Evolutionary conservation across 2,329 filamentous ascomycete species (phyloP).

Genomic region (Monilinia polystroma): DNA sequence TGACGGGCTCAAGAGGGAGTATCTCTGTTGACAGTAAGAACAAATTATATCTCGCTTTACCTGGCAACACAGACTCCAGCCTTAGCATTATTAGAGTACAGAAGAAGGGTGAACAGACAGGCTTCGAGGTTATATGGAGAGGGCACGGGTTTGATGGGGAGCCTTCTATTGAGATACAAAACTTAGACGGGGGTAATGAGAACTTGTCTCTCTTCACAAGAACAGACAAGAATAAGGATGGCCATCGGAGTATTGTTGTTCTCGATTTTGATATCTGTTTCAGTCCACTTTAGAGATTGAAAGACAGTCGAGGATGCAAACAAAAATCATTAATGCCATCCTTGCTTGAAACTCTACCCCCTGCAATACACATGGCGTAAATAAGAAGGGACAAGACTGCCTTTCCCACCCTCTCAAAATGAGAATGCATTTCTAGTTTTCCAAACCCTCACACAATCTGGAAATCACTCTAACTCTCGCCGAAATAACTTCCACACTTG

Average conservation of each 20-base stretch:
- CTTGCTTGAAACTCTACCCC: not conserved
- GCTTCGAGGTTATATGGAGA: slow-evolving; percentile 29
- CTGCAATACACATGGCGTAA: not conserved
- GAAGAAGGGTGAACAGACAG: slow-evolving; percentile 18
- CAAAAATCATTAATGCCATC: not conserved
- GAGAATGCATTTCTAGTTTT: not conserved
- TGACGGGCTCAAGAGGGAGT: slow-evolving; percentile 31
- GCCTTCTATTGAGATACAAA: slow-evolving; percentile 32
- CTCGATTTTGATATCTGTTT: slow-evolving; percentile 28
- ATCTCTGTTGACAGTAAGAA: slow-evolving; percentile 30
- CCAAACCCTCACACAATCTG: too few species aligned
- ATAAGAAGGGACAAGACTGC: not conserved
- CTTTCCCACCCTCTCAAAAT: too few species aligned
- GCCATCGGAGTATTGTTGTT: slow-evolving; percentile 28
- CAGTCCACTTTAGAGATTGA: not conserved
- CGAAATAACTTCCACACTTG: not conserved
- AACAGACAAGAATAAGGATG: slow-evolving; percentile 19
- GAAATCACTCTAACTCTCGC: too few species aligned
- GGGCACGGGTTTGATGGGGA: slow-evolving; percentile 34
- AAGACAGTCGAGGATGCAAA: not conserved
- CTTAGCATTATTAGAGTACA: slow-evolving; percentile 29
- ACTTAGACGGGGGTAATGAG: slow-evolving; percentile 27
- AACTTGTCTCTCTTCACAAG: slow-evolving; percentile 34
- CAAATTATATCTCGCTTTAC: slow-evolving; percentile 30
- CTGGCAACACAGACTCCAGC: slow-evolving; percentile 33